phyloP scores from a whole-genome alignment of 2,329 filamentous ascomycete genomes.

The Arthroderma uncinatum region DNA sequence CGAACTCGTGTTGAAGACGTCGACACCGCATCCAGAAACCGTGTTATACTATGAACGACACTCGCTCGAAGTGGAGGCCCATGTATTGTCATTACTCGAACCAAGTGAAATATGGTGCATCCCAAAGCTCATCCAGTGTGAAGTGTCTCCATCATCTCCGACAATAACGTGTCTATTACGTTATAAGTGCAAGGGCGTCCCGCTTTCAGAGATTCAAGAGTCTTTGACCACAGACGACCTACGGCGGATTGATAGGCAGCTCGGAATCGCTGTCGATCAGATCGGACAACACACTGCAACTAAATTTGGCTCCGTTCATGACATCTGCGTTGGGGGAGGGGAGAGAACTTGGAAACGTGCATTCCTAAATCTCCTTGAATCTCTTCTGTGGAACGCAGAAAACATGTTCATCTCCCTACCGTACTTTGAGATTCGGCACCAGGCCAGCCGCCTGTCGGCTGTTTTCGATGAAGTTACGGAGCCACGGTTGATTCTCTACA shows the following conservation, averaged over 20 bases:
- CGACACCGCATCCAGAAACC: slow-evolving; percentile 25
- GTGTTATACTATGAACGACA: slow-evolving; percentile 32
- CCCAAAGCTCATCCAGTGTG: slow-evolving; percentile 30
- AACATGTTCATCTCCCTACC: slow-evolving; percentile 48
- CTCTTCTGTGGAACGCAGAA: slow-evolving; percentile 46
- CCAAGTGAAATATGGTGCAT: slow-evolving; percentile 26
- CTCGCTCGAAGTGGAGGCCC: slow-evolving; percentile 32
- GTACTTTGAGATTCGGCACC: slow-evolving; percentile 44
- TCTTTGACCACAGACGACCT: slow-evolving; percentile 23
- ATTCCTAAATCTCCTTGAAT: slow-evolving; percentile 43
- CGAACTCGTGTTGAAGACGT: slow-evolving; percentile 29
- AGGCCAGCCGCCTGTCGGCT: slow-evolving; percentile 35
- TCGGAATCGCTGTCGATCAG: slow-evolving; percentile 29
- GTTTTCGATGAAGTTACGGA: slow-evolving; percentile 41
- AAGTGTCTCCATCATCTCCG: slow-evolving; percentile 20
- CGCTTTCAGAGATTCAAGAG: slow-evolving; percentile 23
- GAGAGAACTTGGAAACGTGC: slow-evolving; percentile 43
- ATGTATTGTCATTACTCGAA: slow-evolving; percentile 28
- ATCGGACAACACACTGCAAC: slow-evolving; percentile 38
- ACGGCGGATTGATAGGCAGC: slow-evolving; percentile 25
- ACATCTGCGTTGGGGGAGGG: slow-evolving; percentile 38
- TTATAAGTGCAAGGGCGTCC: slow-evolving; percentile 27
- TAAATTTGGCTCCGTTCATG: slow-evolving; percentile 41
- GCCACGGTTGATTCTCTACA: slow-evolving; percentile 42
- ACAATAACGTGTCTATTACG: slow-evolving; percentile 29